A percentile compares a stretch with the other conserved stretches of the same genome.
Conservation (phyloP, 257 asterid species). For the Solanum sejunctum region DNA sequence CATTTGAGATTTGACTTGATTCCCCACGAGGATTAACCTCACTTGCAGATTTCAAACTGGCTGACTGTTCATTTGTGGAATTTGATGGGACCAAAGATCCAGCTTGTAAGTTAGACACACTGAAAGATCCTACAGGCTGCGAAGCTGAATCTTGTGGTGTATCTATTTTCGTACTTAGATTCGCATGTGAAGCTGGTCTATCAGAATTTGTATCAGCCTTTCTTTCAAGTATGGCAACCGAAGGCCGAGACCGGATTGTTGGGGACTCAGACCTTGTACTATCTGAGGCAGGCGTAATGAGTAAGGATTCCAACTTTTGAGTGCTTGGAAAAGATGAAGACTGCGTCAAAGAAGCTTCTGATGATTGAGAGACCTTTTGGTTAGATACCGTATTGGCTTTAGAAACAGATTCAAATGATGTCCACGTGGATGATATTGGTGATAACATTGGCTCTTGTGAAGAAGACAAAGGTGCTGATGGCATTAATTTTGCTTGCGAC, state of each 20-base stretch:
- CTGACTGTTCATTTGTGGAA: constrained; percentile 13
- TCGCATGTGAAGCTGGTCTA: constrained; percentile 12
- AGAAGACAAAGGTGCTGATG: constrained; percentile 22
- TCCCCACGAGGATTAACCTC: constrained; percentile 19
- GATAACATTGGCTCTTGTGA: constrained; percentile 23
- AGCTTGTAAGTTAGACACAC: constrained; percentile 13
- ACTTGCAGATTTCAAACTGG: constrained; percentile 17
- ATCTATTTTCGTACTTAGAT: background rate
- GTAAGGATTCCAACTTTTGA: constrained; percentile 12
- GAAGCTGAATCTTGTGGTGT: constrained; percentile 21
- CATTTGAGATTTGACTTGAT: constrained; percentile 16
- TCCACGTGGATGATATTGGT: constrained; percentile 16
- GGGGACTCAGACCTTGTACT: constrained; percentile 18
- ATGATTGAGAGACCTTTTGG: constrained; percentile 25
- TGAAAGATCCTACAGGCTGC: constrained; percentile 16
- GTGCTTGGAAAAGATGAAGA: constrained; percentile 12
- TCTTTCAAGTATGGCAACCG: constrained; percentile 9
- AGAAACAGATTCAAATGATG: constrained; percentile 12
- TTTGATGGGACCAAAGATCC: constrained; percentile 16
- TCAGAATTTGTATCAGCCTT: constrained; percentile 14
- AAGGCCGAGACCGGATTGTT: constrained; percentile 18
- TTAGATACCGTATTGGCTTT: constrained; percentile 19
- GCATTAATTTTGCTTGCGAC: constrained; percentile 11
- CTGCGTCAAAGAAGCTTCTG: constrained; percentile 12
- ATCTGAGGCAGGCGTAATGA: constrained; percentile 12